Base-by-base conservation (phyloP, 1,284 basidiomycete species). In the Phenoliferia sp. region DNA sequence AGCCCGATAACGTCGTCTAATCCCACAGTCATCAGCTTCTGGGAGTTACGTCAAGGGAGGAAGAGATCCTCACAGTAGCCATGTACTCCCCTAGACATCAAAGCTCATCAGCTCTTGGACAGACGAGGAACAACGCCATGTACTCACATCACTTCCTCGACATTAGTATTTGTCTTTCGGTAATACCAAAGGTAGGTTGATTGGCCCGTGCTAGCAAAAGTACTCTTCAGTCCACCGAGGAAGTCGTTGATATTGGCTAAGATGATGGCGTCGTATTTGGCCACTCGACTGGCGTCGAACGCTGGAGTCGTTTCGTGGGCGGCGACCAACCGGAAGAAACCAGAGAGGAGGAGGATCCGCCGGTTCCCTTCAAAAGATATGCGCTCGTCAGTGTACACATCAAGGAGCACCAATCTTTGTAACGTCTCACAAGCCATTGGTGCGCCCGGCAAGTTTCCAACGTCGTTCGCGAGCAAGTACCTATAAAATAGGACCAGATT, bases 281-380 rank as follows among this genome's bases (percentile, higher is more conserved):
- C 22, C 19, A 64, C 65, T 3, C 26, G 2, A 55, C 36, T 34
- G 1, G 59, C 15, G 36, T 67, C 36, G 52, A 48, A 65, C 19
- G 59, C 63, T 3, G 65, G 56, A 4, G 39, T 26, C 2, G 63
- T 64, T 31, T 71, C 70, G 61, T 71, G 67, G 31, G 67, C 70
- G 3, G 67, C 65, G 0, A 66, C 70, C 17, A 71, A 65, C 28
- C 50, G 54, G 7, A 65, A 33, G 58, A 66, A 64, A 1, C 70
- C 67, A 34, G 68, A 57, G 3, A 71, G 34, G 35, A 71, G 39
- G 39, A 44, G 39, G 15, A 44, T 22, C 22, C 39, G 39, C 39
- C 39, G 39, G 22, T 44, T 44, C 39, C 39, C 22, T 16, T 15
- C 2, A n/a, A 28, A 15, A n/a, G 31, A 22, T 12, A 22, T 12